Evolutionary conservation across 257 asterid species (phyloP).

Genomic region (Prunella vulgaris): DNA sequence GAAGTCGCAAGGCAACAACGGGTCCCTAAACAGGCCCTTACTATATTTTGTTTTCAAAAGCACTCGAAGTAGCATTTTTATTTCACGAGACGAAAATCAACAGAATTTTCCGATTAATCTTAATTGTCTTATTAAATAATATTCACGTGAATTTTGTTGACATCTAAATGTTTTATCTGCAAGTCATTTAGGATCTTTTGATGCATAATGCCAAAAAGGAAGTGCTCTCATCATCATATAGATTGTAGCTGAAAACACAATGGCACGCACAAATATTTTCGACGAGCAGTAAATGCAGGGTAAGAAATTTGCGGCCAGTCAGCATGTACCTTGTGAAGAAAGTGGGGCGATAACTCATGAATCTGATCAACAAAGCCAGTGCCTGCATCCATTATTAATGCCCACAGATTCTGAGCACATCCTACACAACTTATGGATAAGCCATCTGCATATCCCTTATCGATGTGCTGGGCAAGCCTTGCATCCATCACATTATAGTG

Average conservation of each 20-base stretch:
- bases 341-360: slow-evolving; percentile 52
- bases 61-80: no score
- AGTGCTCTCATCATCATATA: background rate
- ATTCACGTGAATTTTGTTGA: no score
- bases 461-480: slow-evolving; percentile 72
- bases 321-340: slow-evolving; percentile 61
- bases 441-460: slow-evolving; percentile 74
- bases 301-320: background rate
- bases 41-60: no score
- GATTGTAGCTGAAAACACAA: background rate
- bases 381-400: slow-evolving; percentile 87
- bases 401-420: slow-evolving; percentile 68
- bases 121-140: no score
- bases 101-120: no score
- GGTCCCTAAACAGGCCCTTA: no score
- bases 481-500: slow-evolving; percentile 68
- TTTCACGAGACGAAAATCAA: no score
- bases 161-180: no score
- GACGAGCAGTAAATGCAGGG: background rate
- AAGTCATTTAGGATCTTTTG: no score
- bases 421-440: slow-evolving; percentile 63
- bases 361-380: slow-evolving; percentile 68
- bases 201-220: background rate
- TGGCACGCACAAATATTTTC: background rate
- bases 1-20: no score